phyloP scores from a whole-genome alignment of 2,329 filamentous ascomycete species.

The Chrysoporthe deuterocubensis region DNA sequence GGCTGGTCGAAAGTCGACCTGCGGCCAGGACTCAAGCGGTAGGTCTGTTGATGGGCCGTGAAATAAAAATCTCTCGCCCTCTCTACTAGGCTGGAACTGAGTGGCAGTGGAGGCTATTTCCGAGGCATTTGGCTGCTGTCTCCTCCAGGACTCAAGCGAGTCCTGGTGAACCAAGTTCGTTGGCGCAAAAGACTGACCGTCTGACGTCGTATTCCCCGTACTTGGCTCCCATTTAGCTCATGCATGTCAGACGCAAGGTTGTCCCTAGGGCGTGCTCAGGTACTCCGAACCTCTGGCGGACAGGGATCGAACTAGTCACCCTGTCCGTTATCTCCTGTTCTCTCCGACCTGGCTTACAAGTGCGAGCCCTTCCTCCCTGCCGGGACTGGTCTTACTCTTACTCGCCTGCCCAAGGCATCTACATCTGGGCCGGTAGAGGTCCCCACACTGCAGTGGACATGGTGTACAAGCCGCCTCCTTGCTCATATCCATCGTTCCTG shows the following conservation, averaged over 20 bases:
- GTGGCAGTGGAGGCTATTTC: background rate
- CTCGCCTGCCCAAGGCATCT: conserved; percentile 24
- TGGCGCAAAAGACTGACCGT: background rate
- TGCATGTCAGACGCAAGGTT: conserved; percentile 27
- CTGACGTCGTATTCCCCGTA: conserved; percentile 8
- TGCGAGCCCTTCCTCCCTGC: conserved; percentile 2
- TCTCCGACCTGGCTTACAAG: conserved; percentile 1
- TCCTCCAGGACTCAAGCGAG: background rate
- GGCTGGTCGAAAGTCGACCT: too few species aligned
- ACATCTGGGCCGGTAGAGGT: conserved; percentile 14
- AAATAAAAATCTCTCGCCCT: too few species aligned
- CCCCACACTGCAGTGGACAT: conserved; percentile 3
- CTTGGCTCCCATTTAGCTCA: conserved; percentile 5
- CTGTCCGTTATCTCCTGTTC: conserved; percentile 2
- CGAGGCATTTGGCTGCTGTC: too few species aligned
- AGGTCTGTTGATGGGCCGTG: too few species aligned
- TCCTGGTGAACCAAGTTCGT: background rate
- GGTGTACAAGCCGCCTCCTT: conserved; percentile 11
- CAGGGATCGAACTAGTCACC: conserved; percentile 17
- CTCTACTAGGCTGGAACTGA: background rate
- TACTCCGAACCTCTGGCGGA: conserved; percentile 10
- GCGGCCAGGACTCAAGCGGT: too few species aligned
- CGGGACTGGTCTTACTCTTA: background rate
- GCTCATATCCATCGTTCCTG: background rate
- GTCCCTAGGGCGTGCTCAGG: conserved; percentile 10